phyloP scores from a whole-genome alignment of 768 basidiomycete genomes.

The Lactarius hengduanensis region DNA sequence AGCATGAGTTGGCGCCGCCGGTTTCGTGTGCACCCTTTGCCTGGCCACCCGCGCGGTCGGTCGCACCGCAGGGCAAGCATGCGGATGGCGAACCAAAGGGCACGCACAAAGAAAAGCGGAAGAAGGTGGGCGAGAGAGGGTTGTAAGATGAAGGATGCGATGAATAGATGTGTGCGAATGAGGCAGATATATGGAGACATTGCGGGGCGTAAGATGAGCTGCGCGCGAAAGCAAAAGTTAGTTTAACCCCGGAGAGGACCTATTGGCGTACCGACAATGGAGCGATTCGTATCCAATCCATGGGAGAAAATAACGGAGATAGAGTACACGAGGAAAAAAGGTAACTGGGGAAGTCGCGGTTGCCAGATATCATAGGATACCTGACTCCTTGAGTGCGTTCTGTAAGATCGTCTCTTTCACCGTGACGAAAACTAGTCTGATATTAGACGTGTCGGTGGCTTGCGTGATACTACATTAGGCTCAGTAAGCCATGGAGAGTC shows the following conservation, averaged over 20 bases:
- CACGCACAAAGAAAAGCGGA: background rate
- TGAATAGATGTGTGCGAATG: slow-evolving; percentile 24
- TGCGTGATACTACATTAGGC: slow-evolving; percentile 63
- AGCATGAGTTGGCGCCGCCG: background rate
- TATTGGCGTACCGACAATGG: slow-evolving; percentile 17
- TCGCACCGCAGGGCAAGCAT: background rate
- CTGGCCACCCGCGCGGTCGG: background rate
- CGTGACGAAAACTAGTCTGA: slow-evolving; percentile 77
- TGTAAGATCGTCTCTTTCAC: slow-evolving; percentile 93
- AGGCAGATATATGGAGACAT: slow-evolving; percentile 23
- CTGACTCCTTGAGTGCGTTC: slow-evolving; percentile 82
- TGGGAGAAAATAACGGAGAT: slow-evolving; percentile 17
- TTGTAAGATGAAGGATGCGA: slow-evolving; percentile 21
- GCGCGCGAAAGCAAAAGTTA: background rate
- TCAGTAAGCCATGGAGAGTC: background rate
- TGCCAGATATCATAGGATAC: slow-evolving; percentile 56
- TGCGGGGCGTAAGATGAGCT: slow-evolving; percentile 27
- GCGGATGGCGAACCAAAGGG: background rate
- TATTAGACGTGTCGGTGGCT: slow-evolving; percentile 86
- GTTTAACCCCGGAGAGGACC: background rate
- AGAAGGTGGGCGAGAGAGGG: background rate
- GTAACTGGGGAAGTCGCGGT: background rate
- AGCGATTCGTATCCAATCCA: slow-evolving; percentile 26
- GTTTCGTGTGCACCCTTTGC: background rate
- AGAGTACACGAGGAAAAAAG: slow-evolving; percentile 19